phyloP scores from a whole-genome alignment of 129 eudicot genomes.

The Arctium minus region DNA sequence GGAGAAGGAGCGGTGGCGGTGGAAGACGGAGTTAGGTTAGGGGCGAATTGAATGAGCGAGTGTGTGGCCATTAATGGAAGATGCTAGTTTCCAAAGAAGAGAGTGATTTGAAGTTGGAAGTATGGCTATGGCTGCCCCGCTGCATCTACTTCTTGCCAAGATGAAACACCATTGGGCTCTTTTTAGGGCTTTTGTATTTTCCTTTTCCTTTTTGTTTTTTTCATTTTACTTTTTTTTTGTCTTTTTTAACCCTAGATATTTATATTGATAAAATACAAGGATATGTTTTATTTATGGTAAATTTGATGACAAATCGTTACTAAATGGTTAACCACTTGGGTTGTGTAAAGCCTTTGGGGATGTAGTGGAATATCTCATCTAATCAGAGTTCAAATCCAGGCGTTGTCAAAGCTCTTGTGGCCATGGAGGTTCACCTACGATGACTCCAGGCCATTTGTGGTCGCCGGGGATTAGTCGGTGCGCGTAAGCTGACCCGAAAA shows the following conservation, averaged over 20 bases:
- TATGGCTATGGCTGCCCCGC: not conserved
- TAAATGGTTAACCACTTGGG: too few relatives aligned
- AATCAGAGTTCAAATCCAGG: too few relatives aligned
- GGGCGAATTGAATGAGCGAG: not conserved
- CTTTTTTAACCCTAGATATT: not conserved
- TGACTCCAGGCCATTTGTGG: too few relatives aligned
- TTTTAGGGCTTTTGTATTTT: not conserved
- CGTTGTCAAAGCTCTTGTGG: too few relatives aligned
- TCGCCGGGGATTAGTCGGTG: too few relatives aligned
- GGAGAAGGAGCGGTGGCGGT: slow-evolving; percentile 32
- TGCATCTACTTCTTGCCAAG: not conserved
- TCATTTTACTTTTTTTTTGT: not conserved
- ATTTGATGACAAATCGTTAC: too few relatives aligned
- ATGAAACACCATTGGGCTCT: slow-evolving; percentile 9
- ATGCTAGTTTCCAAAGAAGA: not conserved
- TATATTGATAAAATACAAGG: not conserved
- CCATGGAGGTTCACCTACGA: too few relatives aligned
- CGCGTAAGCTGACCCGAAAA: too few relatives aligned
- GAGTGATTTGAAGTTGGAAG: not conserved
- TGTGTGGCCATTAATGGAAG: slow-evolving; percentile 27
- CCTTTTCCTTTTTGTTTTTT: not conserved
- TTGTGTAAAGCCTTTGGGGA: too few relatives aligned
- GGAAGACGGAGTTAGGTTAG: slow-evolving; percentile 36
- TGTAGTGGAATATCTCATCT: too few relatives aligned
- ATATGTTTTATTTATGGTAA: too few relatives aligned